Percentiles rank a stretch among this genome's conserved stretches.
phyloP scores from a whole-genome alignment of 805 yeast species.

The Wickerhamomyces rabaulensis region DNA sequence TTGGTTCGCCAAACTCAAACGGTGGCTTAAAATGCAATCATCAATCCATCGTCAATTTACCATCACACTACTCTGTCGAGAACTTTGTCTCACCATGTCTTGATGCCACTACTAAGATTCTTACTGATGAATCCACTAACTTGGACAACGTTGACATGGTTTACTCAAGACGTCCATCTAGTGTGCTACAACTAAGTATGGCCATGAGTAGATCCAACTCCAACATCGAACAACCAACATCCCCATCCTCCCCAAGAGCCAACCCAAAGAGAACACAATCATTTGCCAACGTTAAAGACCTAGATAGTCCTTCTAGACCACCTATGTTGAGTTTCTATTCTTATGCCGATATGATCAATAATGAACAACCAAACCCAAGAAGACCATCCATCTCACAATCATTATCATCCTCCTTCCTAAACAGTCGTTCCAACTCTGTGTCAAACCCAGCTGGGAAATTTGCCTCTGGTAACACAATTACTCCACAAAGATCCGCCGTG shows the following conservation, averaged over 20 bases:
- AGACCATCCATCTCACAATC: constrained; percentile 53
- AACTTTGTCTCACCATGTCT: constrained; percentile 77
- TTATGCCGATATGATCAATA: constrained; percentile 73
- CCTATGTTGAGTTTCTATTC: constrained; percentile 50
- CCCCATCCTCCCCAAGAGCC: constrained; percentile 4
- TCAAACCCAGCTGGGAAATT: constrained; percentile 13
- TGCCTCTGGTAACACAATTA: constrained; percentile 14
- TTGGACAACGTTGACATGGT: constrained; percentile 70
- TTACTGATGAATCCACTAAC: constrained; percentile 50
- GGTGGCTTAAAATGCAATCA: constrained; percentile 20
- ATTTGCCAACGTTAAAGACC: constrained; percentile 18
- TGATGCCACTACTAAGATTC: constrained; percentile 68
- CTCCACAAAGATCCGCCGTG: constrained; percentile 20
- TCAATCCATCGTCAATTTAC: constrained; percentile 27
- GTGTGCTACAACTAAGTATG: constrained; percentile 40
- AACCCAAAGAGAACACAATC: constrained; percentile 10
- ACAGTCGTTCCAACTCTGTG: constrained; percentile 17
- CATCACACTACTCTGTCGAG: constrained; percentile 42
- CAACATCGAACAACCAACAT: constrained; percentile 11
- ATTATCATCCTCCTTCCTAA: constrained; percentile 28
- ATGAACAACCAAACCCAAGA: constrained; percentile 54
- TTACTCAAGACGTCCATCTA: constrained; percentile 53
- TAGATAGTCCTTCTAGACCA: constrained; percentile 18
- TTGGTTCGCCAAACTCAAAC: not conserved
- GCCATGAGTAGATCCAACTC: constrained; percentile 34